Conservation (phyloP, 768 basidiomycete species). For the Tulasnella sp. region DNA sequence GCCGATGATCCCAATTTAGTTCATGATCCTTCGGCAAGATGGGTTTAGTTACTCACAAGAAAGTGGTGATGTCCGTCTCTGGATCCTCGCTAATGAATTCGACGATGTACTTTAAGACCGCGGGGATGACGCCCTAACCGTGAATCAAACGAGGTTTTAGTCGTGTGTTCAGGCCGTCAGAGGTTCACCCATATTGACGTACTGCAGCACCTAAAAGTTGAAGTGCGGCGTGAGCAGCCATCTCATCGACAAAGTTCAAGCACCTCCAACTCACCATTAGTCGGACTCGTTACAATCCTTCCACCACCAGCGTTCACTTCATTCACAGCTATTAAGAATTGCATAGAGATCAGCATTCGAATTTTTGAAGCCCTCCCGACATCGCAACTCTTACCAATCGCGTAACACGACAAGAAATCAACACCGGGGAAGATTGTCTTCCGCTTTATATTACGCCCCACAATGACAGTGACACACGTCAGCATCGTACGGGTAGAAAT, state of each 20-base stretch:
- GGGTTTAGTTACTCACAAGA: constrained; percentile 59
- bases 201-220: constrained; percentile 7
- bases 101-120: constrained; percentile 76
- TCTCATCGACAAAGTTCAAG: background rate
- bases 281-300: constrained; percentile 90
- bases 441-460: constrained; percentile 44
- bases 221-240: background rate
- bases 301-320: constrained; percentile 75
- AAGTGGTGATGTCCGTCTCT: constrained; percentile 81
- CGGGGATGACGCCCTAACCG: constrained; percentile 70
- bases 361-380: too few species aligned
- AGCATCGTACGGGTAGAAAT: too few species aligned
- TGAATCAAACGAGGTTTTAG: background rate
- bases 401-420: constrained; percentile 91
- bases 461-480: too few species aligned
- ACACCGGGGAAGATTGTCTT: constrained; percentile 87
- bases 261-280: constrained; percentile 92
- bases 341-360: constrained; percentile 4
- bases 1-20: background rate
- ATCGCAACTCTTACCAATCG: constrained; percentile 49
- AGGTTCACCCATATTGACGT: background rate
- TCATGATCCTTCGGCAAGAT: background rate
- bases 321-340: constrained; percentile 42
- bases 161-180: background rate
- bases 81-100: constrained; percentile 93